These are phyloP conservation scores for Medicago arabica DNA, from an alignment of 306 rosid species.

Conservation along the genomic window DNA sequence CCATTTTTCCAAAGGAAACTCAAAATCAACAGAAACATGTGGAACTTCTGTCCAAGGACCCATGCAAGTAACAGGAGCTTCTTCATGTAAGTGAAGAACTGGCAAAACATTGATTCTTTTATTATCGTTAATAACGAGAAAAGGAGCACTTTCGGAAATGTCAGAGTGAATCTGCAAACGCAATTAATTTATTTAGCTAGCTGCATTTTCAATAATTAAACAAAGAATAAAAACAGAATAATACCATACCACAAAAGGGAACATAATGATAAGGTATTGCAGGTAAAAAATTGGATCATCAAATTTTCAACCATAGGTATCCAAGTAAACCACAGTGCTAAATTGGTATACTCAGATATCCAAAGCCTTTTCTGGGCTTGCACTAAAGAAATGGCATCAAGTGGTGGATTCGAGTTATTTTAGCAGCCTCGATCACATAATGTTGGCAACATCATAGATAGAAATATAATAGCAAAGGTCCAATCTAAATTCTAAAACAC, in stretches of 20 bases:
- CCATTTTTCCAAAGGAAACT: slow-evolving; percentile 81
- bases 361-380: slow-evolving; percentile 10
- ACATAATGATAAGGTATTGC: slow-evolving; percentile 7
- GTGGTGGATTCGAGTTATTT: neutral
- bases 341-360: slow-evolving; percentile 13
- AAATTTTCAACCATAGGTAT: slow-evolving; percentile 10
- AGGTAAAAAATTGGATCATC: neutral
- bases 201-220: slow-evolving; percentile 22
- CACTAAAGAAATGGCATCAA: slow-evolving; percentile 4
- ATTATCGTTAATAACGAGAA: slow-evolving; percentile 61
- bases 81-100: slow-evolving; percentile 54
- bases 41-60: slow-evolving; percentile 56
- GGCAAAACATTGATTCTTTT: slow-evolving; percentile 64
- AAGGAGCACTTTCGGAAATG: slow-evolving; percentile 58
- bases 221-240: slow-evolving; percentile 16
- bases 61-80: slow-evolving; percentile 53
- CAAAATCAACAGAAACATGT: slow-evolving; percentile 54
- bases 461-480: no score
- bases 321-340: neutral
- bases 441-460: no score
- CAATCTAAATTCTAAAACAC: neutral
- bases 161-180: slow-evolving; percentile 62
- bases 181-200: slow-evolving; percentile 24
- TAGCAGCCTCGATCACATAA: no score
- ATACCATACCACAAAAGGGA: neutral